Conservation (phyloP, 2,329 filamentous ascomycete species). For the Fusarium austroafricanum region DNA sequence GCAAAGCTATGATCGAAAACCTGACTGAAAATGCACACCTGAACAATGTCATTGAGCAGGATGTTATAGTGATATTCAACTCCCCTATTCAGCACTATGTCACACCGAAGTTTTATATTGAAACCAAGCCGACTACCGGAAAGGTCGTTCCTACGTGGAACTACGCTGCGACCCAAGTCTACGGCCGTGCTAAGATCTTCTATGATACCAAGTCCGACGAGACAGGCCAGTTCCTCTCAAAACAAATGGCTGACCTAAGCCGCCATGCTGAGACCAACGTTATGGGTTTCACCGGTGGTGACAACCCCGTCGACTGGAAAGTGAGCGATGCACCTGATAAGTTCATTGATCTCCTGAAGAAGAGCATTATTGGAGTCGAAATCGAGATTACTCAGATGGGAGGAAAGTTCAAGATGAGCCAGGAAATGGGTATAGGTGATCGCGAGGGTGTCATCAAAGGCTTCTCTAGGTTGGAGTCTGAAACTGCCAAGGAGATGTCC, state of each 20-base stretch:
- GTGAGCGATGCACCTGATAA: conserved; percentile 66
- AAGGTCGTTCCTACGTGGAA: conserved; percentile 80
- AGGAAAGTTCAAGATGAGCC: conserved; percentile 76
- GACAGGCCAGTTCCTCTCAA: conserved; percentile 58
- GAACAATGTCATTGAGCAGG: conserved; percentile 56
- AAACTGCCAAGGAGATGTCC: conserved; percentile 49
- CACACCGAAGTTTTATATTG: conserved; percentile 74
- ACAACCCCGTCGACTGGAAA: conserved; percentile 60
- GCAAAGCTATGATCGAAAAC: conserved; percentile 68
- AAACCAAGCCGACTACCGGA: conserved; percentile 71
- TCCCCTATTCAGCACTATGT: conserved; percentile 70
- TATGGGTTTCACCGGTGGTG: conserved; percentile 64
- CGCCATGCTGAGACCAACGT: conserved; percentile 62
- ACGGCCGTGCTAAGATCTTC: conserved; percentile 67
- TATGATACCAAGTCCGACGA: conserved; percentile 60
- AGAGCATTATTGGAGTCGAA: conserved; percentile 70
- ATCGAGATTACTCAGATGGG: conserved; percentile 65
- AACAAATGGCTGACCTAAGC: conserved; percentile 66
- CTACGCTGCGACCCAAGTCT: conserved; percentile 73
- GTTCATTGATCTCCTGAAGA: conserved; percentile 68
- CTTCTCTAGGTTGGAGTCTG: conserved; percentile 56
- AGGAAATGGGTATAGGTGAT: conserved; percentile 66
- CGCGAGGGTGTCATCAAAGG: conserved; percentile 67
- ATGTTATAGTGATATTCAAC: conserved; percentile 73
- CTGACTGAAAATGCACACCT: conserved; percentile 28